Base-by-base conservation (phyloP, 106 monocot genomes). In the Triglochin maritima region DNA sequence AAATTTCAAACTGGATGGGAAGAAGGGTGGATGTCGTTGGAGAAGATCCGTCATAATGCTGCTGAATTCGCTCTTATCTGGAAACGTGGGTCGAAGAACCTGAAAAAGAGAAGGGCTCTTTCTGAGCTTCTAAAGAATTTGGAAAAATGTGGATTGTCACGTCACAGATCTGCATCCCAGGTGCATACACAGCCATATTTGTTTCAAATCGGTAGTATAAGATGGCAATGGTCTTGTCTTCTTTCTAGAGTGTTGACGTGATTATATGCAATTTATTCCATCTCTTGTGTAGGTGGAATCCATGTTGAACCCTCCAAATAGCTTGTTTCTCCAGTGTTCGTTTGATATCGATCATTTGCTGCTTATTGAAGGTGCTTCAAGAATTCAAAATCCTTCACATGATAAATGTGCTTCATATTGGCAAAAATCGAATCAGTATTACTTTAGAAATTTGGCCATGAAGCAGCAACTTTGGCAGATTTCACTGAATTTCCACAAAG, bases 71-170 rank as follows among this genome's bases (percentile, higher is more conserved):
- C 80, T 82, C 57, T 80, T 73, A 17, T 80, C 5, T 86, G 82
- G 85, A 83, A 84, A 67, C 57, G 73, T 64, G 80, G 67, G 45
- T 78, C 59, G 11, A 96, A 82, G 79, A 88, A 81, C 66, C 79
- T 73, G 15, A 76, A 60, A 58, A 86, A 96, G 70, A 86, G 78
- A 61, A 83, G 88, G 59, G 81, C 81, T 53, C 44, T 91, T 8
- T 59, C 64, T 46, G 85, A 79, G 53, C 69, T 96, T 17, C 50
- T 91, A 12, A 86, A 96, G 62, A 64, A 63, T 73, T 80, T 96
- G 57, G 91, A 91, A 73, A 56, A 57, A 59, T 80, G 79, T 79
- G 96, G 91, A 41, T 72, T 96, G 69, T 91, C 88, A 45, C 83
- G 68, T 69, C 87, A 80, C 75, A 88, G 64, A 71, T 68, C 73